Percentiles rank a stretch among this genome's conserved stretches.
Evolutionary conservation across 768 basidiomycete species (phyloP).

Genomic region (Neoboletus brunneissimus): DNA sequence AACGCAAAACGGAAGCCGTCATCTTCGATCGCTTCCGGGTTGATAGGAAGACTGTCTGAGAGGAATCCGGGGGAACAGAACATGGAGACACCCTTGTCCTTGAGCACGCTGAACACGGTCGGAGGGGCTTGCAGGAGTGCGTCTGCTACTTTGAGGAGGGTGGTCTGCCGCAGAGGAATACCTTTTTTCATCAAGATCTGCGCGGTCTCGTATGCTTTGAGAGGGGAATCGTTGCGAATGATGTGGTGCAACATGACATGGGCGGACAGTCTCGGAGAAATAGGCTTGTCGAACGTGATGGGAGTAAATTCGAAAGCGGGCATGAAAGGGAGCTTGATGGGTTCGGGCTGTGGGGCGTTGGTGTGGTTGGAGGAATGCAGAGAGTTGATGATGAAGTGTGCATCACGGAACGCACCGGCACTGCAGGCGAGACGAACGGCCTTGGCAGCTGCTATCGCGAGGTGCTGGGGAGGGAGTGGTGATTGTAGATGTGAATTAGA

Average conservation of each 20-base stretch:
- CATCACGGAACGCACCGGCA: constrained; percentile 46
- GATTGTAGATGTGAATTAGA: not conserved
- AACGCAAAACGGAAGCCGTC: constrained; percentile 49
- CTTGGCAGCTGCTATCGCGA: constrained; percentile 41
- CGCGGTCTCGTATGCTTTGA: constrained; percentile 49
- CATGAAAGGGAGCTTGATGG: constrained; percentile 22
- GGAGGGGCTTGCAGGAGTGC: constrained; percentile 23
- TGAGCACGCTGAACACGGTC: constrained; percentile 19
- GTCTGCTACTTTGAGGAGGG: constrained; percentile 43
- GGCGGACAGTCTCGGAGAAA: constrained; percentile 58
- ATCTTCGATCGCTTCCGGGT: constrained; percentile 36
- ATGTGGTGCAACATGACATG: constrained; percentile 67
- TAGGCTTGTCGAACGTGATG: constrained; percentile 45
- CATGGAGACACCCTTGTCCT: constrained; percentile 16
- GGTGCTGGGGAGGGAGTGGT: constrained; percentile 1
- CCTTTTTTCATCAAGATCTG: constrained; percentile 53
- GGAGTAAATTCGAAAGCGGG: constrained; percentile 36
- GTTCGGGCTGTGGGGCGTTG: not conserved
- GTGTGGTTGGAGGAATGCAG: constrained; percentile 43
- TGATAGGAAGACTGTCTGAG: constrained; percentile 29
- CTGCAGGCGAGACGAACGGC: constrained; percentile 49
- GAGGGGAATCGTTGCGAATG: constrained; percentile 47
- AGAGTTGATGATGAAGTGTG: constrained; percentile 57
- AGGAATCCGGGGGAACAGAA: constrained; percentile 13
- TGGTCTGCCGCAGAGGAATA: constrained; percentile 45